These are phyloP conservation scores for Pisolithus sp. DNA, from an alignment of 768 basidiomycete genomes.

Conservation along the genomic window DNA sequence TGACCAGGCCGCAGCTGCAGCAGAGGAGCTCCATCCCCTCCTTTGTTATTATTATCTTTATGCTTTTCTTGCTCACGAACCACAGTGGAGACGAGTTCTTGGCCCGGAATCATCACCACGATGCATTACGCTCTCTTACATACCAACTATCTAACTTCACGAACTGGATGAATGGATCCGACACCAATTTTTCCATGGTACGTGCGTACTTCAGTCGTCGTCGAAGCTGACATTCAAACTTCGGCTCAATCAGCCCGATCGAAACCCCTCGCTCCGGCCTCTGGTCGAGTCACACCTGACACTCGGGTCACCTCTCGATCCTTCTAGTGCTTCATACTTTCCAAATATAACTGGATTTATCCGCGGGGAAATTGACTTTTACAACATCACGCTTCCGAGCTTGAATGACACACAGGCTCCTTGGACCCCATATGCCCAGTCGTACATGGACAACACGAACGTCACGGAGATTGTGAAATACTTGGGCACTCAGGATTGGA, in stretches of 20 bases:
- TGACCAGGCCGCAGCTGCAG: slow-evolving; percentile 25
- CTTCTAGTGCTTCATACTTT: slow-evolving; percentile 52
- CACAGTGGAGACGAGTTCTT: slow-evolving; percentile 64
- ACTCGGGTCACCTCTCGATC: slow-evolving; percentile 38
- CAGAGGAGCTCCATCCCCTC: slow-evolving; percentile 62
- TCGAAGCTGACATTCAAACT: neutral
- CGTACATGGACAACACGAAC: slow-evolving; percentile 45
- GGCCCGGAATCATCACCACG: slow-evolving; percentile 57
- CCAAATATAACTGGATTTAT: slow-evolving; percentile 76
- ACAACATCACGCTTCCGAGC: slow-evolving; percentile 55
- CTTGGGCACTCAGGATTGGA: slow-evolving; percentile 67
- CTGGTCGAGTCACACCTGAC: slow-evolving; percentile 47
- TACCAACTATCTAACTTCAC: slow-evolving; percentile 68
- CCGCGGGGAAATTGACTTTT: slow-evolving; percentile 52
- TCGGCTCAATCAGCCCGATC: slow-evolving; percentile 37
- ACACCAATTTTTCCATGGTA: slow-evolving; percentile 62
- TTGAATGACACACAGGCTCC: slow-evolving; percentile 30
- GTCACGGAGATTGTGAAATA: slow-evolving; percentile 43
- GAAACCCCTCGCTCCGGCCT: slow-evolving; percentile 36
- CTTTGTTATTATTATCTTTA: slow-evolving; percentile 66
- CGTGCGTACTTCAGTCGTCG: slow-evolving; percentile 13
- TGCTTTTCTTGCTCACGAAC: slow-evolving; percentile 76
- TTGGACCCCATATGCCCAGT: slow-evolving; percentile 48
- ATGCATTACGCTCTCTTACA: slow-evolving; percentile 51
- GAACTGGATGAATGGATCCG: slow-evolving; percentile 65